Evolutionary conservation across 495 filamentous ascomycete genomes (phyloP).

Genomic region (Neurospora hispaniola): DNA sequence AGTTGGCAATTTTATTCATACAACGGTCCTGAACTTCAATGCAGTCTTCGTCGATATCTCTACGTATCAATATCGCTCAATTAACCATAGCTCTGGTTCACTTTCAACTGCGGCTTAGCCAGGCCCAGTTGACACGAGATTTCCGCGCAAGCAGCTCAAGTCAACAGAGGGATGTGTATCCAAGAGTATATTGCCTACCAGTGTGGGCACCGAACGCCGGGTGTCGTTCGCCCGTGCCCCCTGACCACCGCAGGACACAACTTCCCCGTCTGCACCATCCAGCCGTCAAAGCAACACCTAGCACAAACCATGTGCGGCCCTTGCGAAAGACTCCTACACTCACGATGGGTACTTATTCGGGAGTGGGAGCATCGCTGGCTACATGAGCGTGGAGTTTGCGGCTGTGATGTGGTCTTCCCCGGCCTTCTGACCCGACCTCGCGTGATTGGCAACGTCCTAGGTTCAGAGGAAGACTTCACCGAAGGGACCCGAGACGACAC

Average conservation of each 20-base stretch:
- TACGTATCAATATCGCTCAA: background rate
- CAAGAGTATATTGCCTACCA: conserved; percentile 32
- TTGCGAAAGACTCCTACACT: conserved; percentile 30
- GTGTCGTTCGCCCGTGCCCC: conserved; percentile 30
- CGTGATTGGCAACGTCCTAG: conserved; percentile 10
- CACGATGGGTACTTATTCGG: conserved; percentile 27
- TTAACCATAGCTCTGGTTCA: background rate
- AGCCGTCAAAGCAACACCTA: conserved; percentile 18
- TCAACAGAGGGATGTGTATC: conserved; percentile 26
- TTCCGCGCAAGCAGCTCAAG: background rate
- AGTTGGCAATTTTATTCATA: background rate
- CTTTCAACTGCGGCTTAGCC: background rate
- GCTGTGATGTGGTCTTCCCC: conserved; percentile 28
- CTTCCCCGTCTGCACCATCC: conserved; percentile 23
- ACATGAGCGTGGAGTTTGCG: conserved; percentile 34
- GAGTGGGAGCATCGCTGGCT: conserved; percentile 38
- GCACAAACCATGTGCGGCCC: conserved; percentile 26
- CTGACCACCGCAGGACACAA: conserved; percentile 25
- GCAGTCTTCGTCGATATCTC: background rate
- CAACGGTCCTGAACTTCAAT: background rate
- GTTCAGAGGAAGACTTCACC: background rate
- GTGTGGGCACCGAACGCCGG: conserved; percentile 31
- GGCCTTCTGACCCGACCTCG: conserved; percentile 21
- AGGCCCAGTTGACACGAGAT: background rate
- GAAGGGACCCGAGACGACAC: background rate